phyloP scores from a whole-genome alignment of 306 rosid genomes.

The Boehmeria nivea region DNA sequence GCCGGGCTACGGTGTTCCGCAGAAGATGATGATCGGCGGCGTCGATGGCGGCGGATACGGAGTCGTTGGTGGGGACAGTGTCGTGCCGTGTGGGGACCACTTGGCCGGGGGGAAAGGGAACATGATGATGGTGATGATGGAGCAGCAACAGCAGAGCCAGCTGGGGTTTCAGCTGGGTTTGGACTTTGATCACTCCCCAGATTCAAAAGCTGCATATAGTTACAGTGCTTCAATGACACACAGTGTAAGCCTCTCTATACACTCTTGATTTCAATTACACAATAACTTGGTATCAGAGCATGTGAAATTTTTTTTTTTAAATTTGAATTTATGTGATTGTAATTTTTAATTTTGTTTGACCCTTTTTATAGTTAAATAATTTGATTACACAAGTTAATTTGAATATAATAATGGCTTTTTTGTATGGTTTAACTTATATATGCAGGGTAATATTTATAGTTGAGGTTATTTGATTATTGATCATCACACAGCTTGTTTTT shows the following conservation, averaged over 20 bases:
- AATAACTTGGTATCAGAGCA: too few species aligned
- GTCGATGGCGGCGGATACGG: constrained; percentile 52
- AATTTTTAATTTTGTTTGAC: too few species aligned
- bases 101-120: constrained; percentile 10
- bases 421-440: too few species aligned
- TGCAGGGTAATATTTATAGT: too few species aligned
- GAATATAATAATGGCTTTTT: too few species aligned
- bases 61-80: constrained; percentile 31
- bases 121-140: too few species aligned
- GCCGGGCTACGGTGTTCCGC: constrained; percentile 28
- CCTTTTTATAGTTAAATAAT: too few species aligned
- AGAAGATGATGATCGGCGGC: constrained; percentile 12
- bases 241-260: constrained; percentile 37
- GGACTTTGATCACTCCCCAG: constrained; percentile 50
- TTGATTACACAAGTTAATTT: too few species aligned
- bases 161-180: constrained; percentile 56
- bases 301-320: too few species aligned
- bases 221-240: constrained; percentile 57
- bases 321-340: too few species aligned
- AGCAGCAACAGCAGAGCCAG: constrained; percentile 26
- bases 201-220: constrained; percentile 46
- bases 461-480: too few species aligned
- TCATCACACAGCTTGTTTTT: too few species aligned
- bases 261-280: background rate
- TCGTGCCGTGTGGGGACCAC: constrained; percentile 40